Evolutionary conservation across 2,329 filamentous ascomycete genomes (phyloP).

Genomic region (Fusarium sp.): DNA sequence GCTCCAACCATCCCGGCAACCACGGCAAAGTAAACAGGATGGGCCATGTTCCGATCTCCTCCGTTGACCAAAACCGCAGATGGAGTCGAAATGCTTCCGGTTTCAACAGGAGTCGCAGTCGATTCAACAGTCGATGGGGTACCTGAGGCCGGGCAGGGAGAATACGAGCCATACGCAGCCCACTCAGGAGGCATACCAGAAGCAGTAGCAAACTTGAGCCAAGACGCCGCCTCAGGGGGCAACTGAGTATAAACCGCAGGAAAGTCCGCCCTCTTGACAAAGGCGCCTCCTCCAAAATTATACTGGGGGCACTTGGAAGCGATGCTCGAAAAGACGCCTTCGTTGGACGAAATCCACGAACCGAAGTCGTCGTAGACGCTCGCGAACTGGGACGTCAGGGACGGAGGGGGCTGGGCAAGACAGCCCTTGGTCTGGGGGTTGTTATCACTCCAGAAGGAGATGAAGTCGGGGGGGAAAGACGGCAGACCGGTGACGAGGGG

Average conservation of each 20-base stretch:
- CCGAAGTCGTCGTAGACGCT: background rate
- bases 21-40: background rate
- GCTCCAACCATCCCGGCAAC: background rate
- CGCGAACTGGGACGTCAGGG: background rate
- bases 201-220: background rate
- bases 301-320: background rate
- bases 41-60: background rate
- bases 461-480: background rate
- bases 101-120: background rate
- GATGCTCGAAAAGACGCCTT: background rate
- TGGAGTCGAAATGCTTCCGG: background rate
- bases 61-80: background rate
- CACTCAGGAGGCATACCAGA: background rate
- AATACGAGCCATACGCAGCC: background rate
- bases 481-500: background rate
- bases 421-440: background rate
- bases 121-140: background rate
- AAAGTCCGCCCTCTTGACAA: background rate
- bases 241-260: background rate
- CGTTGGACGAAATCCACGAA: background rate
- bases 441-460: background rate
- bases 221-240: background rate
- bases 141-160: background rate
- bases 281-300: background rate
- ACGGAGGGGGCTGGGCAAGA: background rate